Evolutionary conservation across 208 protist species (phyloP).

Genomic region (Crithidia thermophila): DNA sequence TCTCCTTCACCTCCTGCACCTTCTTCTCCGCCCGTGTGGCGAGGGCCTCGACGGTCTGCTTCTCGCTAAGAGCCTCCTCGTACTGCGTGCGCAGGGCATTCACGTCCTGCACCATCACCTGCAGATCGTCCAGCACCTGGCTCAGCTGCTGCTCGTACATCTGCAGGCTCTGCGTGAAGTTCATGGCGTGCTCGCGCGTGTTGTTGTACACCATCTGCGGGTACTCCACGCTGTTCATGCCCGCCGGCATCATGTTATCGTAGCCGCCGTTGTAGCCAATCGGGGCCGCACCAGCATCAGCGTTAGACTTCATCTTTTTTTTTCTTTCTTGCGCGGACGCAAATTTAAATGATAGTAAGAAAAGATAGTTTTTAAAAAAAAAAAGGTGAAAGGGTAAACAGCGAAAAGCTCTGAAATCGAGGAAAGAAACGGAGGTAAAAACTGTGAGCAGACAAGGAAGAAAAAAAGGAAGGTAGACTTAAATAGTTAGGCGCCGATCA

Average conservation of each 20-base stretch:
- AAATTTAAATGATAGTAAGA: no score
- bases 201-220: slow-evolving; percentile 51
- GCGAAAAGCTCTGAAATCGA: background rate
- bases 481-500: slow-evolving; percentile 1
- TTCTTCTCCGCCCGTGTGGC: slow-evolving; percentile 53
- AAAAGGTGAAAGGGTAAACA: background rate
- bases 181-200: slow-evolving; percentile 36
- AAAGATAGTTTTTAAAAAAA: no score
- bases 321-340: no score
- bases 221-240: slow-evolving; percentile 26
- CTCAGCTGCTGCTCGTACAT: slow-evolving; percentile 51
- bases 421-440: background rate
- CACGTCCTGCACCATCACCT: slow-evolving; percentile 40
- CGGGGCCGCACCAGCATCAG: slow-evolving; percentile 14
- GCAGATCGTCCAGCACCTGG: slow-evolving; percentile 47
- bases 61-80: slow-evolving; percentile 61
- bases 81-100: slow-evolving; percentile 63
- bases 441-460: background rate
- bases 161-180: slow-evolving; percentile 44
- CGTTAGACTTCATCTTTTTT: slow-evolving; percentile 29
- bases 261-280: slow-evolving; percentile 26
- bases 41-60: slow-evolving; percentile 45
- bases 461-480: slow-evolving; percentile 8
- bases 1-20: slow-evolving; percentile 49
- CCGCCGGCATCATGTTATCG: slow-evolving; percentile 35